These are phyloP conservation scores for Cornus controversa DNA, from an alignment of 148 eudicot species.

Conservation along the genomic window DNA sequence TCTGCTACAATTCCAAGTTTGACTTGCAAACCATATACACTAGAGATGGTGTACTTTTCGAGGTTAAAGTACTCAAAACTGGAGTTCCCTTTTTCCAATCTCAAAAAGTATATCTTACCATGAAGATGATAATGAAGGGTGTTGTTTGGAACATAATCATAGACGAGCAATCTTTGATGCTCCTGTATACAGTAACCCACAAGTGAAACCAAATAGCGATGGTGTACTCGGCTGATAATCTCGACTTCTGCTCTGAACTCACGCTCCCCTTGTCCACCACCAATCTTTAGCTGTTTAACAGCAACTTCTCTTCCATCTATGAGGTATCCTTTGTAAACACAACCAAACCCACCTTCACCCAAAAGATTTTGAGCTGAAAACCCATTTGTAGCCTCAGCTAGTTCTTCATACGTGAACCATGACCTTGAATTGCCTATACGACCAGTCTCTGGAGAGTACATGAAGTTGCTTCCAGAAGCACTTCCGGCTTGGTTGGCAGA, in stretches of 20 bases:
- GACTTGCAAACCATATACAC: not conserved
- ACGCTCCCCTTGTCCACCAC: conserved; percentile 95
- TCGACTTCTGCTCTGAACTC: conserved; percentile 97
- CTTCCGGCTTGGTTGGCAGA: conserved; percentile 35
- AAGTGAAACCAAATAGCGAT: conserved; percentile 88
- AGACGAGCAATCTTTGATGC: conserved; percentile 77
- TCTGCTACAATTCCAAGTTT: not conserved
- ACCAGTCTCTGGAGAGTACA: conserved; percentile 49
- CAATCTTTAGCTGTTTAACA: conserved; percentile 84
- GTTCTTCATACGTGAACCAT: conserved; percentile 81
- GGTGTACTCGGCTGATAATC: conserved; percentile 92
- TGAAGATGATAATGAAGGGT: conserved; percentile 91
- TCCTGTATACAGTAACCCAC: conserved; percentile 97
- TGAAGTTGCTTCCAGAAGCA: conserved; percentile 42
- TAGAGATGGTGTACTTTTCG: not conserved
- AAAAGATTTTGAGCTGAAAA: conserved; percentile 65
- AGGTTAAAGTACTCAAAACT: conserved; percentile 3
- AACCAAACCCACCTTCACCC: conserved; percentile 96
- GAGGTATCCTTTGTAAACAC: conserved; percentile 81
- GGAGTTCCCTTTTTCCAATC: not conserved
- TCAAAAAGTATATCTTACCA: conserved; percentile 44
- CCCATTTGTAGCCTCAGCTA: conserved; percentile 68
- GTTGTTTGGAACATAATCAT: conserved; percentile 83
- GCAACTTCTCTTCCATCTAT: conserved; percentile 87
- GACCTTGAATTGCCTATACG: conserved; percentile 60